Base-by-base conservation (phyloP, 768 basidiomycete species). In the Russula brevipes region DNA sequence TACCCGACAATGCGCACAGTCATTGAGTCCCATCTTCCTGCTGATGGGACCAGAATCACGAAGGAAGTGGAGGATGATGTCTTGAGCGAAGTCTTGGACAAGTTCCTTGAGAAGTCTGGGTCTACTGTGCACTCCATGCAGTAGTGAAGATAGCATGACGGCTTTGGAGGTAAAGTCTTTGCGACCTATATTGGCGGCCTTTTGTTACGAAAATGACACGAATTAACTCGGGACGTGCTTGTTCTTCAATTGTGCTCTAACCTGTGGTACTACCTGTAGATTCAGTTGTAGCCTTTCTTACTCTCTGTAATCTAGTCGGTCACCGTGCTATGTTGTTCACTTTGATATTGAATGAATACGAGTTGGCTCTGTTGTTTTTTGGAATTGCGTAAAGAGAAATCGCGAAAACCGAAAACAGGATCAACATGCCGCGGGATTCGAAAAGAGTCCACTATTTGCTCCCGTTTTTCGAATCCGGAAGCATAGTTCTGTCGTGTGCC, bases 11-110 rank as follows among this genome's bases (percentile, higher is more conserved):
- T 88, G 63, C 73, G 75, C 5, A 72, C 71, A 1, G 83, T 81
- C 69, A 80, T 88, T 60, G 79, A 76, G 71, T 74, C 59, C 8
- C 65, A 57, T 38, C 33, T 68, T 19, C 62, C 67, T 12, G 16
- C 76, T 78, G 64, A 65, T 85, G 62, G 80, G 79, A 11, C 60
- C 63, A n/a, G 75, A 74, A 61, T 80, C 10, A 76, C 75, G 31
- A 84, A 82, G 67, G 86, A 86, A 10, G 72, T 72, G 1, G 87
- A 88, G 70, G 86, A 87, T 67, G 81, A 86, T 59, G 81, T 88
- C 57, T 83, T 87, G 38, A 86, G 85, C 12, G 82, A 77, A 6
- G 66, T 88, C 65, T 72, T 88, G 38, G 86, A 88, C 67, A 82
- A 82, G 47, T 74, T 88, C 54, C 73, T 87, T 50, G 76, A 82